Evolutionary conservation across 768 basidiomycete genomes (phyloP).

Genomic region (Tulasnella sp.): DNA sequence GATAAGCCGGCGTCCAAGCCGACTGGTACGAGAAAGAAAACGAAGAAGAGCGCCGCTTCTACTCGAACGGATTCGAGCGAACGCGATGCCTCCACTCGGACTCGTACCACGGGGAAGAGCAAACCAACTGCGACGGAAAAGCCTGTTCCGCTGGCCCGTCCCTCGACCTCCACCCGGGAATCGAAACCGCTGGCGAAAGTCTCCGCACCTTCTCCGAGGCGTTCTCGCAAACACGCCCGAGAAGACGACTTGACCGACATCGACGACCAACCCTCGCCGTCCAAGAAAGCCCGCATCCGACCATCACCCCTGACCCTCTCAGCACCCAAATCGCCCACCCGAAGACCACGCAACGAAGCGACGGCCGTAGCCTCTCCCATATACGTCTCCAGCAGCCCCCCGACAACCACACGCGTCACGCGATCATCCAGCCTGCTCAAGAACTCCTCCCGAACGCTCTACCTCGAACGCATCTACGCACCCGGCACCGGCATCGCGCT

Average conservation of each 20-base stretch:
- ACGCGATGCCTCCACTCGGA: no score
- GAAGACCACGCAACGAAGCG: neutral
- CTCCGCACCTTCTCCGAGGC: neutral
- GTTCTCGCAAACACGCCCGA: neutral
- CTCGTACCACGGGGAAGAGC: no score
- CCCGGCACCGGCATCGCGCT: neutral
- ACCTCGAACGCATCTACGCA: neutral
- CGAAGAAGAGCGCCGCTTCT: no score
- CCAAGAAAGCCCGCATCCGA: neutral
- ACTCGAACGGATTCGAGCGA: no score
- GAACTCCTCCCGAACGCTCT: neutral
- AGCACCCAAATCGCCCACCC: neutral
- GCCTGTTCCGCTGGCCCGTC: no score
- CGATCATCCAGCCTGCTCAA: neutral
- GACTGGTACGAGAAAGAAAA: no score
- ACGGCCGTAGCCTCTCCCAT: neutral
- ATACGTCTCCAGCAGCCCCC: neutral
- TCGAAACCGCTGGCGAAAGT: no score
- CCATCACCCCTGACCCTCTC: neutral
- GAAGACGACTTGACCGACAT: constrained; percentile 11
- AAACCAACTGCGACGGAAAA: no score
- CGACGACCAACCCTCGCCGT: neutral
- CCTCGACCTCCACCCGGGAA: no score
- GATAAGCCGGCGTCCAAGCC: no score
- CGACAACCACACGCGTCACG: neutral